A percentile compares a stretch with the other conserved stretches of the same genome.
Evolutionary conservation across 2,329 filamentous ascomycete species (phyloP).

Genomic region (Nothomitra cinnamomea): DNA sequence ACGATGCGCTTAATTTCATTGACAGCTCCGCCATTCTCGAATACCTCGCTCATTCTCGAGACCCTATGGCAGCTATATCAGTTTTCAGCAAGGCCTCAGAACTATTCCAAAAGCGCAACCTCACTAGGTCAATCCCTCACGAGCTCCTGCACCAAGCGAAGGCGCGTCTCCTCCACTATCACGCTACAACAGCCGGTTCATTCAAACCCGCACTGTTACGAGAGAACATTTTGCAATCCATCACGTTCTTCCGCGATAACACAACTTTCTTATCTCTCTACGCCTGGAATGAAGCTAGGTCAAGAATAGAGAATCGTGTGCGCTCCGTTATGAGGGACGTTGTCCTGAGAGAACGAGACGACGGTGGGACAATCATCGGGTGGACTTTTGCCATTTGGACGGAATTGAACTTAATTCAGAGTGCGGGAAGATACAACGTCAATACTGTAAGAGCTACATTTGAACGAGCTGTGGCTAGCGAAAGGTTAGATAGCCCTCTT

Average conservation of each 20-base stretch:
- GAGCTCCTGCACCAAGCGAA: constrained; percentile 55
- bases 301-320: constrained; percentile 60
- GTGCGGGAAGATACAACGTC: constrained; percentile 26
- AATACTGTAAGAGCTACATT: constrained; percentile 38
- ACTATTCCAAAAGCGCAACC: constrained; percentile 35
- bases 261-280: constrained; percentile 57
- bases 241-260: constrained; percentile 55
- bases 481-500: constrained; percentile 7
- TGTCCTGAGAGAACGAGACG: constrained; percentile 17
- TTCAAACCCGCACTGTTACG: constrained; percentile 54
- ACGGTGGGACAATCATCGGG: constrained; percentile 23
- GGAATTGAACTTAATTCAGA: constrained; percentile 30
- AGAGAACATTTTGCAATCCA: constrained; percentile 39
- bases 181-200: constrained; percentile 43
- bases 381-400: constrained; percentile 38
- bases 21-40: constrained; percentile 47
- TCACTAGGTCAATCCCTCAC: constrained; percentile 34
- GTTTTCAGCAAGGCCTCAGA: constrained; percentile 22
- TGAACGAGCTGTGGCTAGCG: constrained; percentile 29
- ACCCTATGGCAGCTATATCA: constrained; percentile 22
- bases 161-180: constrained; percentile 46
- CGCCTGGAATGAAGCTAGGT: constrained; percentile 54
- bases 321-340: constrained; percentile 40
- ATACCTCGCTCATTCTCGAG: constrained; percentile 38
- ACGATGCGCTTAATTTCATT: constrained; percentile 36